Percentiles rank a stretch among this genome's conserved stretches.
These are phyloP conservation scores for Toxicodendron radicans DNA, from an alignment of 345 rosid species.

Conservation along the genomic window DNA sequence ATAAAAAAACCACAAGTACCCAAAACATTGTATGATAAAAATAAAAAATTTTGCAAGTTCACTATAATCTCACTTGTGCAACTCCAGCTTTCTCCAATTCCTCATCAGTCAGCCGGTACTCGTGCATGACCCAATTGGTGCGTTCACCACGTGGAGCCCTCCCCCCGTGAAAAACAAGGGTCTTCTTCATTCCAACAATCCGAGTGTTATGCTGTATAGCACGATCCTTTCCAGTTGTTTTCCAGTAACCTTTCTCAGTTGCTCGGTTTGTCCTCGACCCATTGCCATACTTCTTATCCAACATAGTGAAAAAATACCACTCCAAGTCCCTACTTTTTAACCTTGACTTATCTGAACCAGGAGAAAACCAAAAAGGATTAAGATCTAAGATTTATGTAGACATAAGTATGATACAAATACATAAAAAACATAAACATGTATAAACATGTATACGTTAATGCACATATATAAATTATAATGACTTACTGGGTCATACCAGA, in stretches of 20 bases:
- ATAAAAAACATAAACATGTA: not conserved
- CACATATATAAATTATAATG: no score
- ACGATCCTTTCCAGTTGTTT: conserved; percentile 93
- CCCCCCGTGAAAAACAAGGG: conserved; percentile 86
- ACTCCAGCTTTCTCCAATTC: conserved; percentile 55
- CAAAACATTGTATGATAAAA: not conserved
- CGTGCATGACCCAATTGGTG: conserved; percentile 97
- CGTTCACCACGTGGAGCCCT: conserved; percentile 90
- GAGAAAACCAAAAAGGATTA: not conserved
- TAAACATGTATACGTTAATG: no score
- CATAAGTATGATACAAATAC: not conserved
- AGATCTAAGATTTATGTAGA: not conserved
- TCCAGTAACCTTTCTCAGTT: conserved; percentile 93
- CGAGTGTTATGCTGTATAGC: conserved; percentile 43
- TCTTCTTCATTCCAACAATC: conserved; percentile 92
- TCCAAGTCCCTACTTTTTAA: conserved; percentile 87
- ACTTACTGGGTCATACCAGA: no score
- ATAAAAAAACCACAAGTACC: not conserved
- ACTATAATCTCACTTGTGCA: conserved; percentile 54
- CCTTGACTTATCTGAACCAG: conserved; percentile 59
- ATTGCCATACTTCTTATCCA: conserved; percentile 84
- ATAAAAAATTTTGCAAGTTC: not conserved
- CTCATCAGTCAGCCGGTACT: conserved; percentile 72
- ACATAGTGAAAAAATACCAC: conserved; percentile 86
- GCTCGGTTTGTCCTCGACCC: conserved; percentile 93